Base-by-base conservation (phyloP, 257 asterid species). In the Cruciata laevipes region DNA sequence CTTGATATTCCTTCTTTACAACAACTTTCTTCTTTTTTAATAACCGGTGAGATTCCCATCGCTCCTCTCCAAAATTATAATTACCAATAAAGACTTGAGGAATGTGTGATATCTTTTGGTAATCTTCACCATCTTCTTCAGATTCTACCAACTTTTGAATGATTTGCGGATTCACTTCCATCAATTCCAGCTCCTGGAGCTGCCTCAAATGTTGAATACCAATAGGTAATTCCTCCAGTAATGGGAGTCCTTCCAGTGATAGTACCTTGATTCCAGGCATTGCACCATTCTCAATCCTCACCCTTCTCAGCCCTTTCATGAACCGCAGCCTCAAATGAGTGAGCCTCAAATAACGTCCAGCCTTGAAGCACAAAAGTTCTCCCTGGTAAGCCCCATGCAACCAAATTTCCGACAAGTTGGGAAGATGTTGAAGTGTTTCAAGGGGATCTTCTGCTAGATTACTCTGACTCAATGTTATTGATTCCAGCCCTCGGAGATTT, bases 151-250 rank as follows among this genome's bases (percentile, higher is more conserved):
- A 3, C 33, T 57, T 57, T 6, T 12, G 2, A 23, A 31, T 23
- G 62, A 57, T 35, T 57, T 57, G 6, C 1, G 18, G 24, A 24
- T 31, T 57, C 62, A 57, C 27, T 13, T 2, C 38, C 38, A n/a
- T 27, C 21, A 59, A 59, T 1, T 30, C 20, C 40, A 59, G 21
- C 40, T 27, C 7, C 10, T 59, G 64, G 30, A 25, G 64, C 38
- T 27, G 38, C 0, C 20, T 27, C 40, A 66, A 49, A 6, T 49
- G 30, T 30, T 66, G n/a, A 49, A 66, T 66, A 0, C 70, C 70
- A 31, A 6, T 1, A 16, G 42, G 69, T 44, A 68, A 61, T 42
- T 68, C 71, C 51, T 75, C 79, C 14, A 66, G 27, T 0, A 25
- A 40, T 70, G 81, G 57, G 13, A 66, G 32, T 3, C 7, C n/a